Evolutionary conservation across 1,284 basidiomycete genomes (phyloP).

Genomic region (Ganoderma lucidum): DNA sequence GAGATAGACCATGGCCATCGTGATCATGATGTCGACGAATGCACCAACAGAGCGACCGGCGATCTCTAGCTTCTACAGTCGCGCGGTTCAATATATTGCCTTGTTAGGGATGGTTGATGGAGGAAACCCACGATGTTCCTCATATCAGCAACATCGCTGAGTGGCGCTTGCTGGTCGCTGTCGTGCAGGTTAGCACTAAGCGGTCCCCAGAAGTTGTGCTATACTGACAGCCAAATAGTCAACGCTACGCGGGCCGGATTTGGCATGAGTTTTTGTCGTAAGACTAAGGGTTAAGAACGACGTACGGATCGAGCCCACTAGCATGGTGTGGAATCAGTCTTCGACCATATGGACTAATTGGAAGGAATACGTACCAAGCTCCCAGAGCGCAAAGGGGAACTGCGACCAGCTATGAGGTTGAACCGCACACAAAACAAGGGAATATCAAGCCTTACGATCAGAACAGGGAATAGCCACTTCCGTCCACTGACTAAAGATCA

Average conservation of each 20-base stretch:
- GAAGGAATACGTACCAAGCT: not conserved
- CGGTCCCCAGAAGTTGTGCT: too few species aligned
- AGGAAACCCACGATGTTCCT: not conserved
- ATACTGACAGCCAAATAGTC: conserved; percentile 9
- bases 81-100: not conserved
- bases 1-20: conserved; percentile 3
- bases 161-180: not conserved
- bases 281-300: not conserved
- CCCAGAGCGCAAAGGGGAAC: conserved; percentile 9
- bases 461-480: not conserved
- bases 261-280: not conserved
- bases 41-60: not conserved
- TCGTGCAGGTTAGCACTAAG: not conserved
- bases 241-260: not conserved
- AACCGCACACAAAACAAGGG: not conserved
- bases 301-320: conserved; percentile 6
- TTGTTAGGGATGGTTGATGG: too few species aligned
- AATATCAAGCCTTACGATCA: not conserved
- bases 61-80: not conserved
- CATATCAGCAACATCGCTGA: not conserved
- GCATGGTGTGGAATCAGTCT: not conserved
- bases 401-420: not conserved
- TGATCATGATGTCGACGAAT: conserved; percentile 11
- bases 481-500: not conserved
- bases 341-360: too few species aligned